phyloP scores from a whole-genome alignment of 306 rosid genomes.

The Mucuna pruriens region DNA sequence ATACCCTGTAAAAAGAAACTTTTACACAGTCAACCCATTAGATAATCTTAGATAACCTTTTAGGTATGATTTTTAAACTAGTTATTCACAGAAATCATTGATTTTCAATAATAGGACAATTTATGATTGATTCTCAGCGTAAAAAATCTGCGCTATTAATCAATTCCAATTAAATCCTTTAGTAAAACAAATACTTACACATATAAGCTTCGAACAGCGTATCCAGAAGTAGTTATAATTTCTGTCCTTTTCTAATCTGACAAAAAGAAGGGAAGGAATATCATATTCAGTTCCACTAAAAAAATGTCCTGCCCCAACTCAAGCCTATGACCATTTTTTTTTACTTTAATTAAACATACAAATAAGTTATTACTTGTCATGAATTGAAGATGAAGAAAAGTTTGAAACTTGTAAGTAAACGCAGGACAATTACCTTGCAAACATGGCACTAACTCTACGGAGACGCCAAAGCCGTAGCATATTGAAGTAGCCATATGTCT shows the following conservation, averaged over 20 bases:
- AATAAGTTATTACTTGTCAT: neutral
- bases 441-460: constrained; percentile 71
- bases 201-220: constrained; percentile 70
- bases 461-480: constrained; percentile 92
- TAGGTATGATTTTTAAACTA: neutral
- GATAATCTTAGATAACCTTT: too few relatives aligned
- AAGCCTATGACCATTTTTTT: neutral
- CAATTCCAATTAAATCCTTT: neutral
- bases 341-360: neutral
- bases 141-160: neutral
- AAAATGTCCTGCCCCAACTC: neutral
- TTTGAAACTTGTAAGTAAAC: neutral
- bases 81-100: neutral
- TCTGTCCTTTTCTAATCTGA: constrained; percentile 85
- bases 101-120: neutral
- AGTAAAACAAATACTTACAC: constrained; percentile 56
- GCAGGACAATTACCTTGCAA: constrained; percentile 58
- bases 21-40: neutral
- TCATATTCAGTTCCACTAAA: constrained; percentile 7
- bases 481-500: constrained; percentile 66
- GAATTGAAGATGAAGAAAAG: neutral
- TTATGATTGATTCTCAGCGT: neutral
- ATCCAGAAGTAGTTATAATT: constrained; percentile 72
- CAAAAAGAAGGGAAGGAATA: constrained; percentile 17
- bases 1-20: neutral